Base-by-base conservation (phyloP, 2,329 filamentous ascomycete genomes). In the Hysterium pulicare region DNA sequence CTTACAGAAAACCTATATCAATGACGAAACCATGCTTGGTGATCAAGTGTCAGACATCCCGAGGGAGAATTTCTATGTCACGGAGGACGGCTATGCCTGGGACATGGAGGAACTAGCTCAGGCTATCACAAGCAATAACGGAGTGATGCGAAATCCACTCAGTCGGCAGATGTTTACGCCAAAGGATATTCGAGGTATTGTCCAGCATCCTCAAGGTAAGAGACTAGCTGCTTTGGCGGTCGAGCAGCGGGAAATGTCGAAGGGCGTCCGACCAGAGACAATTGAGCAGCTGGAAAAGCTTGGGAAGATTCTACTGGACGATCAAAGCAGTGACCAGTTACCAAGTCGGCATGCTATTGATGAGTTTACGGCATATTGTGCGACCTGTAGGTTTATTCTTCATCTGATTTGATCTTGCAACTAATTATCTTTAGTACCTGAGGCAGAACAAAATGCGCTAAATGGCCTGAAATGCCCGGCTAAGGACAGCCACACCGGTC, bases 1-100 rank as follows among this genome's bases (percentile, higher is more conserved):
- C 19, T 48, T 68, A 16, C 42, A 54, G 8, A 56, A 52, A n/a
- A 59, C 53, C 17, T 67, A 68, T 41, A 54, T 51, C 33, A 68
- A 69, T 38, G 48, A 51, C 6, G 58, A 64, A 28, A 68, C 65
- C 2, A 67, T 69, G 64, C 46, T 58, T 3, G 54, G 51, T 6
- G 59, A 66, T 26, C 39, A 47, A 6, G 43, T 68, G 13, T 58
- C 53, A 31, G 57, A 61, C 13, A 67, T 69, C 6, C 53, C 57
- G 6, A 49, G 64, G 30, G 50, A 51, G 11, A 59, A 64, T 17
- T 66, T 69, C 44, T 63, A 58, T 30, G 62, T 60, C 22, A 68
- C 62, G 1, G 65, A 67, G 26, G 66, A 69, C 43, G 62, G 62
- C n/a, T 69, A 67, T 40, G 66, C 65, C 6, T 70, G 67, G 67